Conservation (phyloP, 495 filamentous ascomycete species). For the Neurospora sp. region DNA sequence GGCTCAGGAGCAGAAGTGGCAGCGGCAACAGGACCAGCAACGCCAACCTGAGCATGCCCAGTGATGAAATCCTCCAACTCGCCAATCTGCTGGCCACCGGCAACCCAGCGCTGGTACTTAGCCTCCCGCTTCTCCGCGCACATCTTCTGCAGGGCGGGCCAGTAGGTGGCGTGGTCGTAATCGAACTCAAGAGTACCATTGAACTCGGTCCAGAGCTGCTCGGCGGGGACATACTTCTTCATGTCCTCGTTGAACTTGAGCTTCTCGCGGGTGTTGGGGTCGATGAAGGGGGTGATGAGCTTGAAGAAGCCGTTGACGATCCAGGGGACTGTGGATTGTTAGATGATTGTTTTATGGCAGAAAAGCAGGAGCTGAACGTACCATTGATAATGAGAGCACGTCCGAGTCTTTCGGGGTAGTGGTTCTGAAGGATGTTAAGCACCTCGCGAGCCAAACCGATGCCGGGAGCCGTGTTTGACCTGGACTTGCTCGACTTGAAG, state of each 20-base stretch:
- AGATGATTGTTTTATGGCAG: no score
- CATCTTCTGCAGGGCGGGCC: slow-evolving; percentile 70
- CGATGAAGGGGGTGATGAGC: slow-evolving; percentile 89
- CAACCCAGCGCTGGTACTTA: slow-evolving; percentile 61
- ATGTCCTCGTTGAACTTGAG: slow-evolving; percentile 91
- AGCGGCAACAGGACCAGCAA: slow-evolving; percentile 4
- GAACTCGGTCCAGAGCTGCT: slow-evolving; percentile 65
- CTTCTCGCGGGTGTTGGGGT: slow-evolving; percentile 83
- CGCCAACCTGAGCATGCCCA: slow-evolving; percentile 12
- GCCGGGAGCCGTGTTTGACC: slow-evolving; percentile 64
- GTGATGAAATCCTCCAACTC: slow-evolving; percentile 71
- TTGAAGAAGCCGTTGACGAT: slow-evolving; percentile 87
- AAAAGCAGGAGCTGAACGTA: no score
- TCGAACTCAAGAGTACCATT: slow-evolving; percentile 62
- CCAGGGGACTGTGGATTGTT: slow-evolving; percentile 58
- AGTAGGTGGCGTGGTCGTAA: slow-evolving; percentile 82
- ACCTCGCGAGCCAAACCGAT: slow-evolving; percentile 69
- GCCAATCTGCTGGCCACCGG: slow-evolving; percentile 67
- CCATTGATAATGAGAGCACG: slow-evolving; percentile 72
- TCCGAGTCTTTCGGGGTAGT: slow-evolving; percentile 91
- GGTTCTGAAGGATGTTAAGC: slow-evolving; percentile 79
- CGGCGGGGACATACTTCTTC: slow-evolving; percentile 59
- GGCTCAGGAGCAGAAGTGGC: neutral
- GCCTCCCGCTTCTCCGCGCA: slow-evolving; percentile 49
- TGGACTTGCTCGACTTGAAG: slow-evolving; percentile 60